These are phyloP conservation scores for Rutstroemia sydowiana DNA, from an alignment of 2,329 filamentous ascomycete species.

Conservation along the genomic window DNA sequence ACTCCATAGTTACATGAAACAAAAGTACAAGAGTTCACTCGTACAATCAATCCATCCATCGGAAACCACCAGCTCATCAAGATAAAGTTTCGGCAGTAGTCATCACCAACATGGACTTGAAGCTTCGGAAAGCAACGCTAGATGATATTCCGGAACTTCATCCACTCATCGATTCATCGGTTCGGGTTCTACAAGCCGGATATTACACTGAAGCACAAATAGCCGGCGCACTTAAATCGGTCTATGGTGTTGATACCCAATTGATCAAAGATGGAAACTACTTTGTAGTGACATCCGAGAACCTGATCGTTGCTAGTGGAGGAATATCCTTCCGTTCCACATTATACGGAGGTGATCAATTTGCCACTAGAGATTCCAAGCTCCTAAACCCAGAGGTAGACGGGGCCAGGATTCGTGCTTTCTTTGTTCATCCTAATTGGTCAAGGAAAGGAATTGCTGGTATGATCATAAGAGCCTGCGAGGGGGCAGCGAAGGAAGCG, in stretches of 20 bases:
- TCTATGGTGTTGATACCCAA: conserved; percentile 16
- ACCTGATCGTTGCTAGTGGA: conserved; percentile 12
- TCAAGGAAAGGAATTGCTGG: conserved; percentile 10
- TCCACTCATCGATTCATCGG: conserved; percentile 14
- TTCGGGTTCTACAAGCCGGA: conserved; percentile 12
- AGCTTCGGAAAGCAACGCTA: conserved; percentile 13
- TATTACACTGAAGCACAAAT: conserved; percentile 13
- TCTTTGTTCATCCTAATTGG: conserved; percentile 17
- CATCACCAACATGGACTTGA: conserved; percentile 1
- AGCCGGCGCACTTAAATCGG: conserved; percentile 9
- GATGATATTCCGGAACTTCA: conserved; percentile 14
- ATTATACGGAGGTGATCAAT: conserved; percentile 16
- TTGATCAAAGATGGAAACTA: conserved; percentile 16
- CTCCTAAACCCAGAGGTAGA: conserved; percentile 11
- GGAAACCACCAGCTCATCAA: too few relatives aligned
- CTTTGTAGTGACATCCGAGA: conserved; percentile 7
- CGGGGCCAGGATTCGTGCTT: conserved; percentile 15
- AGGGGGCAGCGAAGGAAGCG: conserved; percentile 10
- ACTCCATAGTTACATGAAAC: too few relatives aligned
- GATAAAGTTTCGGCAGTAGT: not conserved
- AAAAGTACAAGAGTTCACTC: too few relatives aligned
- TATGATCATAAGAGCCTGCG: conserved; percentile 11
- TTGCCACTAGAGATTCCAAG: conserved; percentile 9
- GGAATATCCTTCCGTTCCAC: conserved; percentile 15
- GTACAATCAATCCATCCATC: not conserved